These are phyloP conservation scores for Ascochyta lentis DNA, from an alignment of 2,329 filamentous ascomycete genomes.

Conservation along the genomic window DNA sequence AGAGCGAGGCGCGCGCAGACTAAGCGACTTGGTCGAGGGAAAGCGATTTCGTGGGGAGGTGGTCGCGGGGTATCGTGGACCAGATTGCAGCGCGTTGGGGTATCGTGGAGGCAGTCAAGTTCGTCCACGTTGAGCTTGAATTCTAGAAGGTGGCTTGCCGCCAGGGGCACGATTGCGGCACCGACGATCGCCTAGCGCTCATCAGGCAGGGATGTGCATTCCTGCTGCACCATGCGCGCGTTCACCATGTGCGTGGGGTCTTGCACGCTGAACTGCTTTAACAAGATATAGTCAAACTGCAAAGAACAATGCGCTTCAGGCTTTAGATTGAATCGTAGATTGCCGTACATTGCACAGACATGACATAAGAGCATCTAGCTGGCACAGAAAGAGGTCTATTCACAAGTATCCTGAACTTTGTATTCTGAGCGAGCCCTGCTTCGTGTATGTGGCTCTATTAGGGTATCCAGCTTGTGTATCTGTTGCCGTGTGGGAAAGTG, in stretches of 20 bases:
- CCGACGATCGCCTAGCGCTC: conserved; percentile 30
- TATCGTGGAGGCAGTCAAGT: not conserved
- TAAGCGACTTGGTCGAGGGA: not conserved
- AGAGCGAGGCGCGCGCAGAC: conserved; percentile 1
- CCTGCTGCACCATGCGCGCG: conserved; percentile 10
- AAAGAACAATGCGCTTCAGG: not conserved
- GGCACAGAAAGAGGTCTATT: too few species aligned
- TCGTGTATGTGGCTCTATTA: not conserved
- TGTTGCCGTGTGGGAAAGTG: conserved; percentile 12
- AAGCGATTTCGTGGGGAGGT: not conserved
- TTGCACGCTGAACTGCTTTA: not conserved
- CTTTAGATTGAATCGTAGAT: not conserved
- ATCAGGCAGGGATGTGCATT: conserved; percentile 25
- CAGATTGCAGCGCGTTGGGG: not conserved
- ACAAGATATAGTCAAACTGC: not conserved
- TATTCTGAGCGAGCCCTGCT: not conserved
- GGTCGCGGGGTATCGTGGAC: not conserved
- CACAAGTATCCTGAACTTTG: too few species aligned
- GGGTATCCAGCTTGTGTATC: not conserved
- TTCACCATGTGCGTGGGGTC: conserved; percentile 2
- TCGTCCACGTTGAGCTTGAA: conserved; percentile 19
- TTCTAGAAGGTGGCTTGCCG: conserved; percentile 34
- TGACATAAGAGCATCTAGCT: not conserved
- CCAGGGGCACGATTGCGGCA: conserved; percentile 36
- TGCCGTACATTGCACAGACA: not conserved